Evolutionary conservation across 768 basidiomycete genomes (phyloP), one percentile per base, ranked within the genome.

Genomic region (Leucocoprinus sp.): DNA sequence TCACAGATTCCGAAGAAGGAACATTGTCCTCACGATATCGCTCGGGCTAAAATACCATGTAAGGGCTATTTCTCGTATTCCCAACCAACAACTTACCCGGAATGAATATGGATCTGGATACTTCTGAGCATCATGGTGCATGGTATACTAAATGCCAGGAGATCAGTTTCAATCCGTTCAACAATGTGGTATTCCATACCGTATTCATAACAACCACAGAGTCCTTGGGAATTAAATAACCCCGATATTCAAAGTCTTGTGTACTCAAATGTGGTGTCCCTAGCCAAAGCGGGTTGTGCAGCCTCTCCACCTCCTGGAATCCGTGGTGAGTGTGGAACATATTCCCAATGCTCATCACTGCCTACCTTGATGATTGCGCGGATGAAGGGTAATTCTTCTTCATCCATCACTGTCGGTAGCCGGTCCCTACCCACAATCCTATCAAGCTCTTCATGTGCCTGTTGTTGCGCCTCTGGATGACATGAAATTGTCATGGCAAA

Each of bases 1-100:
- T 69, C 12, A 69, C 68, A 2, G 71, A 72, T 43, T 73, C 71
- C 1, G 67, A 65, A 15, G 63, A 64, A 14, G 60, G 56, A 7
- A 60, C 60, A 0, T 50, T 47, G 48, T 75, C 70, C 17, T 60
- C 55, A 26, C 73, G 48, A 54, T 67, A 75, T 2, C 73, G 63
- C 8, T 75, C 69, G n/a, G 73, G 71, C 60, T 71, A 18, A 12
- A 29, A 28, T 7, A 12, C 19, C 8, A 14, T 34, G 36, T 14
- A 37, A 37, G 11, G 5, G 5, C 26, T 5, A 27, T 11, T 27
- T 11, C 5, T 12, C 8, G 2, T 2, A 11, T 1, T 5, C 4
- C 14, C 19, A 17, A 29, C 1, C 19, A 6, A 11, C n/a, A 17
- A 14, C 17, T 24, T n/a, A 35, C 36, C 23, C 24, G 64, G 63